Evolutionary conservation across 768 basidiomycete species (phyloP).

Genomic region (Hericium rajendrae): DNA sequence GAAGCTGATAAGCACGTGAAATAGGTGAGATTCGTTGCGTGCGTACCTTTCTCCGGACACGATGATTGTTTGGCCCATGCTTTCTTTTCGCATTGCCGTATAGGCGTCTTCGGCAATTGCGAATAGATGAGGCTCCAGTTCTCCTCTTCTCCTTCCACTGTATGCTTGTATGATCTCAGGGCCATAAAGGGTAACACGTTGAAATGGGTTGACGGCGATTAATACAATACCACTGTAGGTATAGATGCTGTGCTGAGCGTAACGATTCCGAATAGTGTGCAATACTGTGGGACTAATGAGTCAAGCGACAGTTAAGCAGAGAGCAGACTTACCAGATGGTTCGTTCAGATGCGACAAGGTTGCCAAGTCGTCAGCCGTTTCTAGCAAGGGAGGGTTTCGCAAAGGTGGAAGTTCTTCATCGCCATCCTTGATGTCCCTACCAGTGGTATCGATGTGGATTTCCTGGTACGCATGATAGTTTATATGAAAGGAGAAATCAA

Average conservation of each 20-base stretch:
- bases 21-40: background rate
- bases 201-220: constrained; percentile 98
- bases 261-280: constrained; percentile 94
- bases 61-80: constrained; percentile 96
- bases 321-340: constrained; percentile 64
- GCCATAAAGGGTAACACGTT: constrained; percentile 93
- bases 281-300: constrained; percentile 50
- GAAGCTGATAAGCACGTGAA: constrained; percentile 5
- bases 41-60: constrained; percentile 93
- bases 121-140: constrained; percentile 95
- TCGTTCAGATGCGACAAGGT: constrained; percentile 98
- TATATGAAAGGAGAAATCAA: background rate
- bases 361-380: constrained; percentile 96
- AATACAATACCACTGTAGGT: constrained; percentile 98
- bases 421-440: constrained; percentile 70
- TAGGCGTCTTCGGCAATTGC: constrained; percentile 99
- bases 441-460: constrained; percentile 67
- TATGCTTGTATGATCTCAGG: constrained; percentile 97
- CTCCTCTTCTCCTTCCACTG: constrained; percentile 83
- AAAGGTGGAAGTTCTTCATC: constrained; percentile 81
- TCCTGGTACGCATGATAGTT: constrained; percentile 39
- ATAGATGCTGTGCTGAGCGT: constrained; percentile 95
- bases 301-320: background rate
- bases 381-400: constrained; percentile 91
- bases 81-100: constrained; percentile 90